These are phyloP conservation scores for Seiridium cupressi DNA, from an alignment of 2,329 filamentous ascomycete species.

Conservation along the genomic window DNA sequence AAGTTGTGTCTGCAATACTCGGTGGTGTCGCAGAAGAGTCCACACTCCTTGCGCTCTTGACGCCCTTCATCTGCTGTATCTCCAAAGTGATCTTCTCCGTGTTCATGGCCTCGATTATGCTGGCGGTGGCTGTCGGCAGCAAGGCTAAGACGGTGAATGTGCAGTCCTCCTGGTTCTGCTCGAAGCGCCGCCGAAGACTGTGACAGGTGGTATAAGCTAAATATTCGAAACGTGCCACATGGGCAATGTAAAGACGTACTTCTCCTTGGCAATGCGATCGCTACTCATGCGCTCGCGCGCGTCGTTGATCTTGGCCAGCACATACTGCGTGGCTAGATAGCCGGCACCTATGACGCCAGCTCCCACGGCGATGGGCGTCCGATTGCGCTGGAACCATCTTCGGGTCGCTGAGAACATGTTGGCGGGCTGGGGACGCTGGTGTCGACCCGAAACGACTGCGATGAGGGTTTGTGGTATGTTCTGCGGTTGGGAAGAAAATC, in stretches of 20 bases:
- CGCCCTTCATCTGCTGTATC: conserved; percentile 86
- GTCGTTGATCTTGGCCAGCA: conserved; percentile 86
- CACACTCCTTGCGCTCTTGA: conserved; percentile 61
- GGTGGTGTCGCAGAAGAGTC: conserved; percentile 46
- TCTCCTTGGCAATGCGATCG: conserved; percentile 93
- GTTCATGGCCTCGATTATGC: conserved; percentile 82
- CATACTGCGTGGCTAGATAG: conserved; percentile 91
- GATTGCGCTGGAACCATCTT: conserved; percentile 90
- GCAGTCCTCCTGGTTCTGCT: conserved; percentile 98
- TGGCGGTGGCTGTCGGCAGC: conserved; percentile 85
- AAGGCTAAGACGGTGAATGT: conserved; percentile 97
- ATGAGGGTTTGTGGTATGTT: neutral
- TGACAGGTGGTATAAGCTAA: neutral
- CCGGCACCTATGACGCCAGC: conserved; percentile 84
- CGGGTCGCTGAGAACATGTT: conserved; percentile 70
- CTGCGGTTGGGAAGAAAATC: neutral
- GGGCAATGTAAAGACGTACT: conserved; percentile 54
- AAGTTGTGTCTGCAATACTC: conserved; percentile 66
- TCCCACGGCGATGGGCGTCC: conserved; percentile 84
- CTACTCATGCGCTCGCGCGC: conserved; percentile 95
- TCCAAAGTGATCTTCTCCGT: conserved; percentile 93
- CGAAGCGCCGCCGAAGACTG: conserved; percentile 91
- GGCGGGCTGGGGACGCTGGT: neutral
- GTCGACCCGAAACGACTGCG: too few relatives aligned
- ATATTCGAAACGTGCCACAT: neutral